Conservation (phyloP, 768 basidiomycete species). For the Russula sp. region DNA sequence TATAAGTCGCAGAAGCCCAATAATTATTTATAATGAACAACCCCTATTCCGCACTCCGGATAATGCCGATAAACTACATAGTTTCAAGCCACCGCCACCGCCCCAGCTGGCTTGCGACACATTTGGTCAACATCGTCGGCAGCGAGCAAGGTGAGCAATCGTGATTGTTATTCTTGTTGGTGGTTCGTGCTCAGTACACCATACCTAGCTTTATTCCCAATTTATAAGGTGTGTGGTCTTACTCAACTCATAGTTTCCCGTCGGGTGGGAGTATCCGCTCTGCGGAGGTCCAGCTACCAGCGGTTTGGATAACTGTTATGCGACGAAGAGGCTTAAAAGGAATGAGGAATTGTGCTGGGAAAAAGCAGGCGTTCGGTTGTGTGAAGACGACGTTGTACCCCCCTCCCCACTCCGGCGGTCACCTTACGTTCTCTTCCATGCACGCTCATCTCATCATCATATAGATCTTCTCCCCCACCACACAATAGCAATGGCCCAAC, state of each 20-base stretch:
- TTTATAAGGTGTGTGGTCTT: conserved; percentile 4
- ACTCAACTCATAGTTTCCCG: not conserved
- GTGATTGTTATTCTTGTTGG: not conserved
- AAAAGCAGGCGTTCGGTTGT: not conserved
- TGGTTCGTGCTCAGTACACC: not conserved
- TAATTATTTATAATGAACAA: too few species aligned
- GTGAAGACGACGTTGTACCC: not conserved
- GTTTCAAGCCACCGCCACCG: conserved; percentile 19
- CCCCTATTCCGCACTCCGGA: not conserved
- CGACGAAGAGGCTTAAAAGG: not conserved
- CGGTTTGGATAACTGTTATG: not conserved
- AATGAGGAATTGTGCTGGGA: not conserved
- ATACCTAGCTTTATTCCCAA: not conserved
- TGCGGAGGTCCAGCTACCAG: not conserved
- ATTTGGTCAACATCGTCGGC: not conserved
- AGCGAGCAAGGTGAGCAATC: conserved; percentile 14
- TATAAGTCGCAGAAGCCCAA: too few species aligned
- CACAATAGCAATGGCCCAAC: conserved; percentile 77
- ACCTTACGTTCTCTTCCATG: not conserved
- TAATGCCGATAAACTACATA: conserved; percentile 11
- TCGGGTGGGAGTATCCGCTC: not conserved
- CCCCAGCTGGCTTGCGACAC: not conserved
- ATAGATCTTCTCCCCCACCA: not conserved
- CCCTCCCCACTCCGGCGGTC: not conserved
- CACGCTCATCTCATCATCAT: not conserved